Base-by-base conservation (phyloP, 1,284 basidiomycete species). In the Taiwanofungus camphoratus region DNA sequence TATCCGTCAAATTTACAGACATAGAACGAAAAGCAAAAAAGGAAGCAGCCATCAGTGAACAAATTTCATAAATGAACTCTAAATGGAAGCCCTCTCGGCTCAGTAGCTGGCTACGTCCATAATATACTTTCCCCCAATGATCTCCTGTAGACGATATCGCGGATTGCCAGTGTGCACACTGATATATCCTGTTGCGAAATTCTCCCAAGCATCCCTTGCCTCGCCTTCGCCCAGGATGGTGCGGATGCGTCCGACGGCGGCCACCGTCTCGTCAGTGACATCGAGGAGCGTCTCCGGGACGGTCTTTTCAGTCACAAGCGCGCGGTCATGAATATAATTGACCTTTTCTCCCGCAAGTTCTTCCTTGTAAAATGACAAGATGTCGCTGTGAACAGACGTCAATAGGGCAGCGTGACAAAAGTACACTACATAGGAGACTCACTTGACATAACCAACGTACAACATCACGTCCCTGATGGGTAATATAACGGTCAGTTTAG, bases 341-440 rank as follows among this genome's bases (percentile, higher is more conserved):
- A n/a, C 32, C 13, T 22, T 45, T n/a, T 52, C 50, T 4, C 45
- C 44, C 12, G 38, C 44, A 9, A 52, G 32, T 26, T 49, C 47
- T 29, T 52, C 50, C 34, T 52, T 52, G 39, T 52, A 49, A 42
- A 49, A 49, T 6, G 50, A 52, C 13, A 52, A 30, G 18, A 49
- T 43, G 29, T 52, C 50, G 32, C 47, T 52, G 27, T 4, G 1
- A 19, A 15, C 11, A 36, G 11, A 9, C 33, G 5, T 30, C 6
- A 44, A 13, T 26, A 20, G 9, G 24, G 18, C n/a, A 7, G 4
- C 9, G 5, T 2, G 15, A 6, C 20, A 18, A 11, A 24, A 3
- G 22, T 18, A 12, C 5, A 33, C n/a, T n/a, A n/a, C n/a, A 5
- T 5, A 7, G 5, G 3, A n/a, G 4, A 15, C 42, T 36, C 21